Percentiles rank a stretch among this genome's conserved stretches.
Conservation (phyloP, 2,329 filamentous ascomycete species). For the Ascomycota sp. region DNA sequence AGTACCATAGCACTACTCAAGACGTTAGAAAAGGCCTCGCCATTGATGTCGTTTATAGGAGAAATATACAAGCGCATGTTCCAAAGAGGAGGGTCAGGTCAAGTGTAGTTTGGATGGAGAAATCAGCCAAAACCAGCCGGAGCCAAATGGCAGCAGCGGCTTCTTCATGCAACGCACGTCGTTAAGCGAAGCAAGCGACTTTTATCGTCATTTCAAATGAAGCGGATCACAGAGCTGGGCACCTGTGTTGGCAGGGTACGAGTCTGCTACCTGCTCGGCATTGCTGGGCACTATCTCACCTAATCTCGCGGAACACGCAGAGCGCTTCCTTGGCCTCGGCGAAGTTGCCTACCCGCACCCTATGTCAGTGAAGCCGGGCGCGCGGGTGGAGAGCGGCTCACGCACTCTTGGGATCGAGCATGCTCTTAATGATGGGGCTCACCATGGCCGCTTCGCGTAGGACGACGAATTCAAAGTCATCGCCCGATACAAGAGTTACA, state of each 20-base stretch:
- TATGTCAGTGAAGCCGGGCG: conserved; percentile 3
- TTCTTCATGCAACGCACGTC: conserved; percentile 21
- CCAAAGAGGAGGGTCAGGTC: conserved; percentile 27
- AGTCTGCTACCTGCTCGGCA: neutral
- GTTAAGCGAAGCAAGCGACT: neutral
- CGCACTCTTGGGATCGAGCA: conserved; percentile 49
- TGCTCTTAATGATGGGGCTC: conserved; percentile 53
- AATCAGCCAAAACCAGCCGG: conserved; percentile 25
- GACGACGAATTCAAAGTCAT: conserved; percentile 60
- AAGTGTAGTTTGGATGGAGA: conserved; percentile 33
- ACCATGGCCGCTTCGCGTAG: conserved; percentile 49
- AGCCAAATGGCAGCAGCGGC: conserved; percentile 10
- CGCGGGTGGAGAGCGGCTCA: conserved; percentile 2
- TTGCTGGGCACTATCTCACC: conserved; percentile 27
- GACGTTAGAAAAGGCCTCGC: conserved; percentile 3
- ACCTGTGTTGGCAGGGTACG: neutral
- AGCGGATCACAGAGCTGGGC: neutral
- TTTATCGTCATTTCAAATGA: conserved; percentile 14
- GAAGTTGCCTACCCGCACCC: conserved; percentile 32
- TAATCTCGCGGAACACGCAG: conserved; percentile 53
- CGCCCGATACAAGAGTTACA: conserved; percentile 55
- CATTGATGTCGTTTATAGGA: neutral
- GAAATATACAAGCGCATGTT: conserved; percentile 3
- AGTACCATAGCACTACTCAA: conserved; percentile 44
- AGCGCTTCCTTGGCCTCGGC: conserved; percentile 42